Base-by-base conservation (phyloP, 2,329 filamentous ascomycete genomes). In the Chaetomium globosum region DNA sequence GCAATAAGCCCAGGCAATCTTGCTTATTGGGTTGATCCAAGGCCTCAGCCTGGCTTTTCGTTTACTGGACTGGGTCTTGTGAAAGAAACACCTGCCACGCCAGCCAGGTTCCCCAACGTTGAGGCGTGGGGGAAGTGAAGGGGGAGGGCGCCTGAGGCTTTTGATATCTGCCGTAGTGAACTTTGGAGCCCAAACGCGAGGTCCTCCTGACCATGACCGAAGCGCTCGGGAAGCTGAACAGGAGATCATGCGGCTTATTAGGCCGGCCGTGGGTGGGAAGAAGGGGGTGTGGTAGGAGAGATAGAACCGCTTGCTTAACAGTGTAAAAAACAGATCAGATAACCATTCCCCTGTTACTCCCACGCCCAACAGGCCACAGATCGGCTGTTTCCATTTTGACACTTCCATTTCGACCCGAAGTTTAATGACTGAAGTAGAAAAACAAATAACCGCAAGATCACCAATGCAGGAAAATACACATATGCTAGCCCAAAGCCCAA, bases 241-340 rank as follows among this genome's bases (percentile, higher is more conserved):
- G 21, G 46, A 23, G 46, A 48, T 12, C n/a, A 48, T 9, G 10
- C 46, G 46, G 46, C 46, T n/a, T 10, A 8, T 36, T 12, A 19
- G 33, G 33, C 12, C 16, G 9, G 2, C 10, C 12, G 26, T 49
- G 16, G 31, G 19, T 46, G 3, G 26, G 30, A 1, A 30, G 21
- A 26, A 28, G 16, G 43, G 43, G n/a, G 9, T 9, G 12, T 56
- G 31, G 53, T 39, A 48, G 3, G 19, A n/a, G 9, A 43, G n/a
- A 53, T 19, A 28, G 16, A 31, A 16, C 16, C 36, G 59, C 33
- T 43, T 60, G 58, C 36, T 26, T 4, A 48, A 54, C 59, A 61
- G 26, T 53, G 48, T n/a, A 61, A 61, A 53, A 19, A 28, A 19
- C 28, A 48, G 19, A 30, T 49, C 31, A 26, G 31, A 43, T 21